These are phyloP conservation scores for Talaromyces sp. DNA, from an alignment of 2,329 filamentous ascomycete species.

Conservation along the genomic window DNA sequence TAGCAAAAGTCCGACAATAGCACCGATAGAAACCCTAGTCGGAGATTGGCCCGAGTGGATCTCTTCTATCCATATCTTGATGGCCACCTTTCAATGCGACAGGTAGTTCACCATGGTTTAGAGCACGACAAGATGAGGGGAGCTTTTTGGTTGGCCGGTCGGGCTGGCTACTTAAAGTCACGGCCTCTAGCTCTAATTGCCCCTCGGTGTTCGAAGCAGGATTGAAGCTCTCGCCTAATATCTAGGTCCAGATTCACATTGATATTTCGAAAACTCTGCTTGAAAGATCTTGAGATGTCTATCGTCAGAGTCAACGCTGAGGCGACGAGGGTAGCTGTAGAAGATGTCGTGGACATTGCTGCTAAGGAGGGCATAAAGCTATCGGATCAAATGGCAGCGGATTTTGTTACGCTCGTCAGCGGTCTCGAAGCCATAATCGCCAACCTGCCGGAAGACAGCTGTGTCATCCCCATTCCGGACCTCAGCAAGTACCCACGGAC, in stretches of 20 bases:
- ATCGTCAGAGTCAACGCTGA: slow-evolving; percentile 2
- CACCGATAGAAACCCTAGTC: not conserved
- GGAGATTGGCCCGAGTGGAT: slow-evolving; percentile 3
- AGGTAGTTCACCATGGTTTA: not conserved
- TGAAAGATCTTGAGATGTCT: not conserved
- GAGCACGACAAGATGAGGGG: not conserved
- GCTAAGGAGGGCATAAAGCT: slow-evolving; percentile 1
- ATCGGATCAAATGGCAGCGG: slow-evolving; percentile 5
- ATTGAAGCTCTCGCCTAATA: not conserved
- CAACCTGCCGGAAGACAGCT: not conserved
- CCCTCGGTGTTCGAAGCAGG: too few species aligned
- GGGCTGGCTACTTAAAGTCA: not conserved
- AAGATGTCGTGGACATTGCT: slow-evolving; percentile 5
- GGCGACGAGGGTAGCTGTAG: slow-evolving; percentile 1
- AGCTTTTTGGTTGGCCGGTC: not conserved
- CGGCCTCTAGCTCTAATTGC: not conserved
- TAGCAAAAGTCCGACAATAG: slow-evolving; percentile 8
- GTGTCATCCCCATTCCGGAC: slow-evolving; percentile 1
- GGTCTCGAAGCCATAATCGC: slow-evolving; percentile 2
- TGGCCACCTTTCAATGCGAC: not conserved
- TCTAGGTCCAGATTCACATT: not conserved
- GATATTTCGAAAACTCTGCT: not conserved
- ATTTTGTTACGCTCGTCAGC: slow-evolving; percentile 7
- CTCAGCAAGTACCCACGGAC: slow-evolving; percentile 7
- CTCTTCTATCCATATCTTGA: not conserved